Percentiles rank a stretch among this genome's conserved stretches.
Evolutionary conservation across 345 rosid species (phyloP).

Genomic region (Camelina neglecta): DNA sequence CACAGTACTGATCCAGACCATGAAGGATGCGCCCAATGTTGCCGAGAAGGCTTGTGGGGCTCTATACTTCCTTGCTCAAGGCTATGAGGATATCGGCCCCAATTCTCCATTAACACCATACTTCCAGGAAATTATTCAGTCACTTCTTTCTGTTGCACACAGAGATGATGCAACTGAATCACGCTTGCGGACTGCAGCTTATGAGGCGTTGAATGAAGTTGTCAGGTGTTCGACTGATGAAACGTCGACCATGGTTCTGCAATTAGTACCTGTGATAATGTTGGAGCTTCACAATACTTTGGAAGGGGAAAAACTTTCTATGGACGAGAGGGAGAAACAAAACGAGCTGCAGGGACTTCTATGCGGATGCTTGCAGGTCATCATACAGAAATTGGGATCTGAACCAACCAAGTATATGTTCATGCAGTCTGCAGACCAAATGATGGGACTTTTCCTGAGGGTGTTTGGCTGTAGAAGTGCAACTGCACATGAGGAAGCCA

Average conservation of each 20-base stretch:
- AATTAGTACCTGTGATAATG: slow-evolving; percentile 66
- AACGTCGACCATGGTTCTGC: slow-evolving; percentile 68
- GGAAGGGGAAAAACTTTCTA: slow-evolving; percentile 64
- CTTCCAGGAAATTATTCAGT: slow-evolving; percentile 74
- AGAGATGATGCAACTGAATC: slow-evolving; percentile 80
- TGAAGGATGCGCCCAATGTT: slow-evolving; percentile 77
- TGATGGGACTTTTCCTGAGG: slow-evolving; percentile 76
- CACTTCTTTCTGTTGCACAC: slow-evolving; percentile 72
- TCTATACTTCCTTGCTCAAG: slow-evolving; percentile 72
- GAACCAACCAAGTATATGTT: slow-evolving; percentile 65
- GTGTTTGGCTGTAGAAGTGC: slow-evolving; percentile 79
- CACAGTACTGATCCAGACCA: slow-evolving; percentile 71
- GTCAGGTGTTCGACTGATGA: slow-evolving; percentile 77
- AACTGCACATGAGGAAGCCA: slow-evolving; percentile 82
- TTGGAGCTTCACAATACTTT: slow-evolving; percentile 74
- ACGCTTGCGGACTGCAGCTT: slow-evolving; percentile 74
- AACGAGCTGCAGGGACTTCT: slow-evolving; percentile 76
- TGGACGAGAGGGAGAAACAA: slow-evolving; percentile 68
- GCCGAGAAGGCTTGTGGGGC: slow-evolving; percentile 83
- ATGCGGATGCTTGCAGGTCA: slow-evolving; percentile 78
- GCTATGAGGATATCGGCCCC: slow-evolving; percentile 62
- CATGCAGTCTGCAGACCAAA: slow-evolving; percentile 74
- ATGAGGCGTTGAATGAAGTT: slow-evolving; percentile 73
- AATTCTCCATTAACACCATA: slow-evolving; percentile 68
- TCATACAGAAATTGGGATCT: slow-evolving; percentile 69